phyloP scores from a whole-genome alignment of 164 flowering plant species.

The Protea cynaroides region DNA sequence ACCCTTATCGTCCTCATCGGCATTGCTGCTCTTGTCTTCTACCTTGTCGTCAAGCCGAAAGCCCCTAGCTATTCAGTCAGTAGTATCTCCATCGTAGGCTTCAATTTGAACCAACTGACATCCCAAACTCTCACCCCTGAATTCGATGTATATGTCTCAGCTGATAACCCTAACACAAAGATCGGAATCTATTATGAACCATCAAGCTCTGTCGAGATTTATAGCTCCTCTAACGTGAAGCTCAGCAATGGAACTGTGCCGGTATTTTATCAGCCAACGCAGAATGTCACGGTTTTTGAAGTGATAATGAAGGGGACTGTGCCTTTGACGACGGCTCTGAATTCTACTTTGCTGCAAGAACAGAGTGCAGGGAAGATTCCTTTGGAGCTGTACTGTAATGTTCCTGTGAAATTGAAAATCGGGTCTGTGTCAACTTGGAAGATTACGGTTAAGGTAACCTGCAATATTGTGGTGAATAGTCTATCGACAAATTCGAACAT shows the following conservation, averaged over 20 bases:
- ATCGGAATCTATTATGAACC: conserved; percentile 55
- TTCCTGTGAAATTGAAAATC: conserved; percentile 60
- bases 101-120: conserved; percentile 38
- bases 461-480: conserved; percentile 56
- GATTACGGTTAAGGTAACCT: conserved; percentile 53
- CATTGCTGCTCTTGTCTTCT: conserved; percentile 41
- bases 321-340: conserved; percentile 23
- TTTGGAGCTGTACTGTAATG: conserved; percentile 40
- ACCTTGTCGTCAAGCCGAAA: conserved; percentile 57
- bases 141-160: conserved; percentile 50
- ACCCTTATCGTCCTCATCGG: conserved; percentile 21
- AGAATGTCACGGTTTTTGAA: conserved; percentile 56
- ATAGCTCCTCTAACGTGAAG: conserved; percentile 23
- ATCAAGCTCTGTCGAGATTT: conserved; percentile 44
- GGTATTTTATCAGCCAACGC: conserved; percentile 60
- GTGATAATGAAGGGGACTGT: conserved; percentile 42
- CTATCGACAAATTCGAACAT: conserved; percentile 45
- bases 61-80: conserved; percentile 50
- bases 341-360: conserved; percentile 15
- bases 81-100: conserved; percentile 38
- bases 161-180: conserved; percentile 63
- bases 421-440: conserved; percentile 73
- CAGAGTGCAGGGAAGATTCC: conserved; percentile 41
- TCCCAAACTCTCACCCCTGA: conserved; percentile 42
- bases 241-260: conserved; percentile 55